Base-by-base conservation (phyloP, 345 rosid species). In the Murraya paniculata region DNA sequence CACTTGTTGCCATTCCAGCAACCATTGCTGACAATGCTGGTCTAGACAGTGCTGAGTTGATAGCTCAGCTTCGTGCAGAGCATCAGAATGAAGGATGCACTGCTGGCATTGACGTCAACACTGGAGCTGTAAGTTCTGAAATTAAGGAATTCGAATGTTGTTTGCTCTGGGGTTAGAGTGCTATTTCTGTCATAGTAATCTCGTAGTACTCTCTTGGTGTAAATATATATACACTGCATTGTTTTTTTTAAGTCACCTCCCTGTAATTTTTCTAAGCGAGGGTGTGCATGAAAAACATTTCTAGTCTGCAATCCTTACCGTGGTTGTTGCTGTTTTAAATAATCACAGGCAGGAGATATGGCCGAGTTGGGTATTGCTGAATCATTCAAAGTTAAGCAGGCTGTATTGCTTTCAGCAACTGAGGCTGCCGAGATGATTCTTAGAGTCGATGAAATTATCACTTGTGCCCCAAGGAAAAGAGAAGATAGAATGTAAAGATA, bases 21-120 rank as follows among this genome's bases (percentile, higher is more conserved):
- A 91, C 84, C 68, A 96, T 96, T 78, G 93, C 99, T 30, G 99
- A 94, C 83, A 96, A 96, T 81, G 99, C 99, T 33, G 99, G 99
- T 84, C 77, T 96, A 78, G 99, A 96, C 90, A 96, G 98, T 83
- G 98, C 99, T 1, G 99, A 96, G 78, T 81, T 96, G 82, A 83
- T 96, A 5, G 95, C 99, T 61, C 93, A 88, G 89, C 99, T 96
- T 73, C 98, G 98, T 81, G 99, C 99, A 25, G 99, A 94, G 81
- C 99, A 92, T 88, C 93, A 91, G 65, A 87, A 80, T 76, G 97
- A 96, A 74, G 97, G 88, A 50, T 91, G 91, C 84, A 85, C 78
- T 73, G 90, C 93, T 0, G 99, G 99, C 57, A 94, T 94, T 39
- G 98, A 96, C 76, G 99, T 94, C 77, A 91, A 92, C 83, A 68